Percentiles rank a stretch among this genome's conserved stretches.
These are phyloP conservation scores for Ophiostoma ulmi DNA, from an alignment of 2,329 filamentous ascomycete genomes.

Conservation along the genomic window DNA sequence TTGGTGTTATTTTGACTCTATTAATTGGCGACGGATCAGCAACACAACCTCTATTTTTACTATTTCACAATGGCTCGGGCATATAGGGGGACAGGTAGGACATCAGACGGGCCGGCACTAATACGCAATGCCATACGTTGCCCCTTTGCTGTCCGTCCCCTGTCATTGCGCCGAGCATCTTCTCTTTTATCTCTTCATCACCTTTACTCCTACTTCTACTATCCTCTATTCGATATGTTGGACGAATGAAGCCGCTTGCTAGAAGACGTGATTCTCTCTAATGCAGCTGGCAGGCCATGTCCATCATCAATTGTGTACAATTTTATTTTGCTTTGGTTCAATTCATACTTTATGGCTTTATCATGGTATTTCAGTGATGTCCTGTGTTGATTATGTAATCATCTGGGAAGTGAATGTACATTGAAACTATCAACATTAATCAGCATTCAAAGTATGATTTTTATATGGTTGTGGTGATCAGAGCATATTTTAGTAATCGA, in stretches of 20 bases:
- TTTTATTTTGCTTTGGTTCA: slow-evolving; percentile 3
- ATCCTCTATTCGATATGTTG: slow-evolving; percentile 9
- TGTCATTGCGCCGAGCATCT: background rate
- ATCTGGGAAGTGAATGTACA: background rate
- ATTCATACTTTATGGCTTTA: background rate
- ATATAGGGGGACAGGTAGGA: background rate
- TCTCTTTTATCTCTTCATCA: background rate
- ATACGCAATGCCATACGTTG: background rate
- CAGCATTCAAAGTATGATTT: background rate
- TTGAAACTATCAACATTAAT: background rate
- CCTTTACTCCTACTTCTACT: background rate
- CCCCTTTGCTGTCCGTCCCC: background rate
- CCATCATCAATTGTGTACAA: background rate
- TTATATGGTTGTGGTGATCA: background rate
- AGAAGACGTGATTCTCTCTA: background rate
- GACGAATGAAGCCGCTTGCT: slow-evolving; percentile 1
- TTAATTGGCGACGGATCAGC: background rate
- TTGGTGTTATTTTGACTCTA: slow-evolving; percentile 1
- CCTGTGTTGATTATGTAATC: background rate
- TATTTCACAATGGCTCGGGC: background rate
- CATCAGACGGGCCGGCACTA: background rate
- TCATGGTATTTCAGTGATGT: background rate
- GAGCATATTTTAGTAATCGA: too few relatives aligned
- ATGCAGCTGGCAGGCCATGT: slow-evolving; percentile 8
- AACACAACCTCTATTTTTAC: background rate